Base-by-base conservation (phyloP, 1,139 yeast species). In the Geotrichum restrictum region DNA sequence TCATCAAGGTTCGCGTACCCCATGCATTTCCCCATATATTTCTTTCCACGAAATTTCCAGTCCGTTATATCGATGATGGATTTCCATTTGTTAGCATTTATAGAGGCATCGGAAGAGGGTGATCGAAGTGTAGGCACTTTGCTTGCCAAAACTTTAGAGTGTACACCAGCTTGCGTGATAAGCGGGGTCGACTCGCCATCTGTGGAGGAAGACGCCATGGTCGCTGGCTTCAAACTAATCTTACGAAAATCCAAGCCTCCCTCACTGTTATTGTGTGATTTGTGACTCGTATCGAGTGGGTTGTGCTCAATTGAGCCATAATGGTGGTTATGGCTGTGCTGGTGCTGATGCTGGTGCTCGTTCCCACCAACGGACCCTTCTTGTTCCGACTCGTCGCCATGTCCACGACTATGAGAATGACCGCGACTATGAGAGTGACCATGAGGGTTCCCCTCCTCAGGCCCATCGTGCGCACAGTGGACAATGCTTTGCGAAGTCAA, bases 401-500 rank as follows among this genome's bases (percentile, higher is more conserved):
- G 57, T 27, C 49, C 54, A 39, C 48, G 52, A 38, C 59, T 21
- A 56, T 48, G 19, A n/a, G 37, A n/a, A n/a, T n/a, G n/a, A n/a
- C 14, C 13, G 22, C 13, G 22, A 21, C 49, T 24, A 45, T 59
- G 60, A n/a, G 57, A 56, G 39, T 57, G 59, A 19, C 45, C 24
- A 45, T 46, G 51, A 58, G 74, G 79, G 47, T 59, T 53, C 42
- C 57, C 56, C 47, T 43, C 56, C 22, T 45, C 51, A 33, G 54
- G 55, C 24, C 57, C 69, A 14, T 62, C 75, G 62, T 89, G 96
- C 16, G 81, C 83, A 67, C 97, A 89, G 64, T 89, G 96, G 0
- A 91, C 88, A 29, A 91, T 79, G 31, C 94, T 83, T 63, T 87
- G 88, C 54, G 93, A 81, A 1, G 97, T 88, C 52, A 83, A 67